Percentiles rank a stretch among this genome's conserved stretches.
Evolutionary conservation across 2,329 filamentous ascomycete species (phyloP).

Genomic region (Trichoderma atrobrunneum): DNA sequence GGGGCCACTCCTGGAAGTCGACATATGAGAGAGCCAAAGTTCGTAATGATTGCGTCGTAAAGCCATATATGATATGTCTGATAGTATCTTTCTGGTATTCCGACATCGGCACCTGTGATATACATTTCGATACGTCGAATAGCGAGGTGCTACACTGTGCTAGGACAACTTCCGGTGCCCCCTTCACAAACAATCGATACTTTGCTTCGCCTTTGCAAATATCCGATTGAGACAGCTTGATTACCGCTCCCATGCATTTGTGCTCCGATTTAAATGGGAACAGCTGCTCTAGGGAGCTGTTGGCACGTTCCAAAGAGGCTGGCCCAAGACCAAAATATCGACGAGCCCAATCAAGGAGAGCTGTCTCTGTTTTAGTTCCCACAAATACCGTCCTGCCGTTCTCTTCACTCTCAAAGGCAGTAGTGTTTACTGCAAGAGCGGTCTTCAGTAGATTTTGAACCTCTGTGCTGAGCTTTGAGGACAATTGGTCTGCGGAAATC

Average conservation of each 20-base stretch:
- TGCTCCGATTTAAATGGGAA: conserved; percentile 52
- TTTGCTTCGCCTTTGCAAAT: conserved; percentile 25
- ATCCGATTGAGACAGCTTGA: conserved; percentile 36
- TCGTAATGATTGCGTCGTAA: conserved; percentile 64
- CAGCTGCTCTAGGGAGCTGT: conserved; percentile 44
- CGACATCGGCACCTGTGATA: background rate
- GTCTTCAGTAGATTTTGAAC: conserved; percentile 39
- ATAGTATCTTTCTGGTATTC: background rate
- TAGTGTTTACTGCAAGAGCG: conserved; percentile 54
- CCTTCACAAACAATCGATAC: conserved; percentile 52
- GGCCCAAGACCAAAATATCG: conserved; percentile 48
- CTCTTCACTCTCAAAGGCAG: conserved; percentile 51
- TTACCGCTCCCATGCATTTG: conserved; percentile 54
- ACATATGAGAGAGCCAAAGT: conserved; percentile 72
- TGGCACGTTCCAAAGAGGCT: conserved; percentile 43
- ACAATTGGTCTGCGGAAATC: background rate
- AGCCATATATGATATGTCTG: conserved; percentile 48
- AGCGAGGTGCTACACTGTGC: conserved; percentile 33
- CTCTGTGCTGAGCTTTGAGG: conserved; percentile 21
- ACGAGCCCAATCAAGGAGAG: conserved; percentile 47
- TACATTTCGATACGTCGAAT: background rate
- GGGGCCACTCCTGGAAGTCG: conserved; percentile 71
- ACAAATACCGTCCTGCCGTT: conserved; percentile 43
- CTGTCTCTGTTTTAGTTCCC: conserved; percentile 55
- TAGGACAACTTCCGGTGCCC: conserved; percentile 54